Conservation (phyloP, 73 alveolate genomes). For the Durusdinium trenchii region DNA sequence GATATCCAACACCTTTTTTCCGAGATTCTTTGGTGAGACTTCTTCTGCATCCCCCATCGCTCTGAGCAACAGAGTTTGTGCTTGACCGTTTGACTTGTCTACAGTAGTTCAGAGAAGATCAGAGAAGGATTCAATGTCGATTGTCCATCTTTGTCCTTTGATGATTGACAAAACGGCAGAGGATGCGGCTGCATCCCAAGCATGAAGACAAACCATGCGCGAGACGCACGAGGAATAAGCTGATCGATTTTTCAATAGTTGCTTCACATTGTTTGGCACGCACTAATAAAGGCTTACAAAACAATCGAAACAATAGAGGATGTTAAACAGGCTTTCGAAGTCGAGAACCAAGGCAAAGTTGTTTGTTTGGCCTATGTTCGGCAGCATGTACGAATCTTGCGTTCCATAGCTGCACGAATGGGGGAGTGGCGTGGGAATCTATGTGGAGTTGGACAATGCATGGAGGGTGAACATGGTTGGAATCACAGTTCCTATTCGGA, state of each 20-base stretch:
- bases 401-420: slow-evolving; percentile 2
- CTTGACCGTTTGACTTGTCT: background rate
- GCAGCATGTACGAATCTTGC: slow-evolving; percentile 67
- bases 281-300: too few relatives aligned
- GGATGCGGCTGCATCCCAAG: slow-evolving; percentile 55
- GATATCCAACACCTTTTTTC: slow-evolving; percentile 74
- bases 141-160: background rate
- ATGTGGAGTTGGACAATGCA: background rate
- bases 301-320: too few relatives aligned
- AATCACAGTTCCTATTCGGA: background rate
- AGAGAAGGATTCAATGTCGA: too few relatives aligned
- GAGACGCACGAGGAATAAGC: too few relatives aligned
- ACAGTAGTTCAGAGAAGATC: too few relatives aligned
- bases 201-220: slow-evolving; percentile 62
- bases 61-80: background rate
- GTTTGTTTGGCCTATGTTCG: too few relatives aligned
- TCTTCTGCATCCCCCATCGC: slow-evolving; percentile 71
- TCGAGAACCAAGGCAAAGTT: too few relatives aligned
- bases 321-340: too few relatives aligned
- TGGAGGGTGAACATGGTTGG: background rate
- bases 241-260: too few relatives aligned
- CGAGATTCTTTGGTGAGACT: slow-evolving; percentile 14
- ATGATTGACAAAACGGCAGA: slow-evolving; percentile 23
- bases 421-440: background rate
- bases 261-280: too few relatives aligned